These are phyloP conservation scores for Vararia minispora DNA, from an alignment of 768 basidiomycete genomes.

Conservation along the genomic window DNA sequence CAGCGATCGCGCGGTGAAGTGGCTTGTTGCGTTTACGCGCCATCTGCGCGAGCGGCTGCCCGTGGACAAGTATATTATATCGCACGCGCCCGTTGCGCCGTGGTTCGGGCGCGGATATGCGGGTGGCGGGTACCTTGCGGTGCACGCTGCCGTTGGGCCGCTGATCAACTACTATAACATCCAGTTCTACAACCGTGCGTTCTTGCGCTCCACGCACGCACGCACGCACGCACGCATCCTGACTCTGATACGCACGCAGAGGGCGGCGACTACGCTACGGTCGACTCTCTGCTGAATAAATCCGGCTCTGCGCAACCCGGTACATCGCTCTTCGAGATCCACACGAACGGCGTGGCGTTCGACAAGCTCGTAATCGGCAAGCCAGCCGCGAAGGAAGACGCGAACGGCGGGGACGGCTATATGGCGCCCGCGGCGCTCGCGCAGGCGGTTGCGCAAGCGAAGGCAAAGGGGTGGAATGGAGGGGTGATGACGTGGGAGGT, in stretches of 20 bases:
- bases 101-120: no score
- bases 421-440: conserved; percentile 47
- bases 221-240: conserved; percentile 32
- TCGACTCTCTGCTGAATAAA: no score
- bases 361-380: conserved; percentile 72
- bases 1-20: conserved; percentile 38
- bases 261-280: no score
- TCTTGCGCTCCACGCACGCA: conserved; percentile 26
- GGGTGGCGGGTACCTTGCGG: conserved; percentile 30
- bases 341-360: conserved; percentile 41
- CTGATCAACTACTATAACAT: conserved; percentile 39
- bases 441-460: conserved; percentile 46
- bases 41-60: conserved; percentile 26
- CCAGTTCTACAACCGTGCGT: conserved; percentile 32
- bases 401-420: conserved; percentile 40
- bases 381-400: conserved; percentile 36
- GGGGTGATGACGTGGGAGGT: conserved; percentile 9
- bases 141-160: conserved; percentile 28
- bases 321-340: conserved; percentile 39
- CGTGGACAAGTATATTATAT: conserved; percentile 23
- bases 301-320: no score
- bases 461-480: conserved; percentile 43
- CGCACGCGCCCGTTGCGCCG: conserved; percentile 19
- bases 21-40: conserved; percentile 27
- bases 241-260: no score